A percentile compares a stretch with the other conserved stretches of the same genome.
Evolutionary conservation across 768 basidiomycete genomes (phyloP).

Genomic region (Hebeloma cylindrosporum): DNA sequence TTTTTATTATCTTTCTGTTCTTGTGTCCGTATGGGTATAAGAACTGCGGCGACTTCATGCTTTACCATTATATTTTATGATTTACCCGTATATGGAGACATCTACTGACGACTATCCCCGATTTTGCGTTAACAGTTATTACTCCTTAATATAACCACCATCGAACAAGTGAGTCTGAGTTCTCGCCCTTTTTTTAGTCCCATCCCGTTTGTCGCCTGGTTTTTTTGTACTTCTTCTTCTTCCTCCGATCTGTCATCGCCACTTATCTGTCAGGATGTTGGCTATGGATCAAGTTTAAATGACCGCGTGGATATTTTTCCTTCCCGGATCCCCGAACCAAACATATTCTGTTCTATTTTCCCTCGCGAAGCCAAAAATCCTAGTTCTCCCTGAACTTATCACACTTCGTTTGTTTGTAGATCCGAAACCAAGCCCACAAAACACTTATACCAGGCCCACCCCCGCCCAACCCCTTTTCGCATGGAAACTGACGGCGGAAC

Average conservation of each 20-base stretch:
- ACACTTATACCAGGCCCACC: slow-evolving; percentile 59
- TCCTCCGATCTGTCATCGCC: slow-evolving; percentile 18
- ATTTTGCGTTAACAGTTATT: slow-evolving; percentile 66
- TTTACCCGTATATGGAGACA: not conserved
- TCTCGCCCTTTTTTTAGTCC: not conserved
- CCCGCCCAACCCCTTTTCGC: slow-evolving; percentile 86
- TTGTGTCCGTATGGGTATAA: too few species aligned
- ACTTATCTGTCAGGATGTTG: slow-evolving; percentile 20
- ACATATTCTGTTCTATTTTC: slow-evolving; percentile 11
- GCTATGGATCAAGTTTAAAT: too few species aligned
- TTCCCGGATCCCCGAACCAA: not conserved
- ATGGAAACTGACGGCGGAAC: slow-evolving; percentile 75
- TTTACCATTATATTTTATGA: slow-evolving; percentile 2
- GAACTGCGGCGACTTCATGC: not conserved
- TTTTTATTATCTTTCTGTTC: slow-evolving; percentile 3
- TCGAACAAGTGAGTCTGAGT: slow-evolving; percentile 73
- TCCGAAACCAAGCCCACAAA: slow-evolving; percentile 83
- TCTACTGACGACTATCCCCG: slow-evolving; percentile 8
- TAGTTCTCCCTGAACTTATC: not conserved
- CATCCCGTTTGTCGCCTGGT: not conserved
- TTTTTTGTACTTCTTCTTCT: not conserved
- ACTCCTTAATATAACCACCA: slow-evolving; percentile 88
- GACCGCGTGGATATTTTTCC: slow-evolving; percentile 2
- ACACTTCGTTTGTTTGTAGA: slow-evolving; percentile 42
- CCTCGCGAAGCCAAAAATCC: slow-evolving; percentile 6